Evolutionary conservation across 139 green algal genomes (phyloP), one percentile per base, ranked within the genome.

Genomic region (Closterium sp.): DNA sequence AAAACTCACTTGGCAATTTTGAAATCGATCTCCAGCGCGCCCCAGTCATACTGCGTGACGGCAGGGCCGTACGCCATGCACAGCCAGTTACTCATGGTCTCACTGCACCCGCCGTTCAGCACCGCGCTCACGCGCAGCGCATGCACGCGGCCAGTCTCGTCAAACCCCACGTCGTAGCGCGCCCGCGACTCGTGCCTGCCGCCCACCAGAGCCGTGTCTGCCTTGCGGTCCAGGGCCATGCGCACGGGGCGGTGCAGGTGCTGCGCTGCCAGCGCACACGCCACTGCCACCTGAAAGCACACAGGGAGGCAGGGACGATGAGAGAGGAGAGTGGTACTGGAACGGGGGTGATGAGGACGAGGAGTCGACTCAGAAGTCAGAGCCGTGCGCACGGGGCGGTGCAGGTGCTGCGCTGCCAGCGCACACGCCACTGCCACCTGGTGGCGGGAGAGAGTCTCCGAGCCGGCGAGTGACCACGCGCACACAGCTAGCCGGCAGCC

Each of bases 111-210:
- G 3, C n/a, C 91, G 45, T 94, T 87, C 34, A 92, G 11, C 21
- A 86, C 17, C 62, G 30, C 28, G n/a, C 34, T 29, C 86, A 94
- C 87, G 6, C 42, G 32, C 87, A 94, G 87, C 50, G 91, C 91
- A 7, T 30, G 42, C 27, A 94, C 27, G 29, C 87, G n/a, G 11
- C 91, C 91, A 10, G 62, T 34, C 22, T 34, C 24, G 62, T 42
- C 79, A 28, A 89, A 94, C 13, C 79, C 91, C 31, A 94, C 90
- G n/a, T 91, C n/a, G 91, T 93, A 93, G 27, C 30, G n/a, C 5
- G 32, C 88, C 29, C 29, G 27, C 24, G 29, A n/a, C 22, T 89
- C 13, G 42, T 93, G 86, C 19, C 91, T 38, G 19, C 86, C 87
- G 22, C 31, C 91, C 24, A 88, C 34, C 17, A 93, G 34, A 7